Conservation (phyloP, 1,284 basidiomycete species). For the Phellinidium pouzarii region DNA sequence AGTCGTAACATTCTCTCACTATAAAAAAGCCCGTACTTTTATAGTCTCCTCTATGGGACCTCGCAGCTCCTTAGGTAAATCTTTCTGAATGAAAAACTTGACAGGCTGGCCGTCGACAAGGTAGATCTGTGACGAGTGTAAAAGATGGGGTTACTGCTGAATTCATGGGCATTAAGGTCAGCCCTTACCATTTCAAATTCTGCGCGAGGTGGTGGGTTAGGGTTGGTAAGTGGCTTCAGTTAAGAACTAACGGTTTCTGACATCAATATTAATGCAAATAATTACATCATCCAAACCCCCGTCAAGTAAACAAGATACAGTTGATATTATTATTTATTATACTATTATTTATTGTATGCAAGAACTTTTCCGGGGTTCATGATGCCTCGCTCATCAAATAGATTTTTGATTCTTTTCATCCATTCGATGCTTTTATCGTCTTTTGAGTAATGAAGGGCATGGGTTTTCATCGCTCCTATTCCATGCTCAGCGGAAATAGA, state of each 20-base stretch:
- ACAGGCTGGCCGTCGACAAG: conserved; percentile 57
- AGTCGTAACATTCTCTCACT: neutral
- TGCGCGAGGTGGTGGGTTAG: neutral
- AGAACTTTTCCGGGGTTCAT: conserved; percentile 88
- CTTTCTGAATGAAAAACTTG: conserved; percentile 78
- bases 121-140: conserved; percentile 42
- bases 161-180: conserved; percentile 6
- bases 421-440: conserved; percentile 69
- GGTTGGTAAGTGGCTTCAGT: neutral
- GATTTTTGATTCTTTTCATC: conserved; percentile 89
- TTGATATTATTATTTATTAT: neutral
- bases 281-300: neutral
- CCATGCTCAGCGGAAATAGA: conserved; percentile 98
- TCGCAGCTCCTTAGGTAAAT: conserved; percentile 60
- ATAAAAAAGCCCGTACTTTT: conserved; percentile 38
- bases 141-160: neutral
- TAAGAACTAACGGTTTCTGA: neutral
- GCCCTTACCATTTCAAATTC: conserved; percentile 13
- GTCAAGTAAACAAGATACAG: neutral
- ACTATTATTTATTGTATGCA: conserved; percentile 17
- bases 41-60: conserved; percentile 63
- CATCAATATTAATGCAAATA: neutral
- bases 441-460: conserved; percentile 89
- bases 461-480: conserved; percentile 91
- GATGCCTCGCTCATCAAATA: conserved; percentile 89